These are phyloP conservation scores for Jackrogersella multiformis DNA, from an alignment of 495 filamentous ascomycete species.

Conservation along the genomic window DNA sequence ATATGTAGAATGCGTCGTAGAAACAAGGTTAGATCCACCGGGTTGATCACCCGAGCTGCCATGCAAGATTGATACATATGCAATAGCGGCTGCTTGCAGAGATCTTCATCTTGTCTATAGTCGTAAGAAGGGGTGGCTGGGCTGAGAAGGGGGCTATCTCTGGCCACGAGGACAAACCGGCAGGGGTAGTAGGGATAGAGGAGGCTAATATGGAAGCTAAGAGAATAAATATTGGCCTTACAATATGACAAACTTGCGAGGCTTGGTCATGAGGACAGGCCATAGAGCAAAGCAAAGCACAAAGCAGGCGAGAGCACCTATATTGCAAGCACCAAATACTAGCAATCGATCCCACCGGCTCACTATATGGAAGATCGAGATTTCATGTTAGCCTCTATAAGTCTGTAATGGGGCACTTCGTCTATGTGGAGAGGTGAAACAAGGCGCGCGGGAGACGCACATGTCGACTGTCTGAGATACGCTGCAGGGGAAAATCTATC, in stretches of 20 bases:
- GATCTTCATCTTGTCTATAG: conserved; percentile 34
- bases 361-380: conserved; percentile 65
- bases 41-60: conserved; percentile 37
- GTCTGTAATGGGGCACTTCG: conserved; percentile 35
- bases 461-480: conserved; percentile 49
- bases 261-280: conserved; percentile 77
- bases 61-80: conserved; percentile 47
- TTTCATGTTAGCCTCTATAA: conserved; percentile 45
- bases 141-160: conserved; percentile 20
- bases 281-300: conserved; percentile 90
- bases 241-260: conserved; percentile 95
- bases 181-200: conserved; percentile 14
- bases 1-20: conserved; percentile 26
- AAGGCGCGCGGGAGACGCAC: conserved; percentile 51
- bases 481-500: conserved; percentile 41
- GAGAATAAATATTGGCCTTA: conserved; percentile 66
- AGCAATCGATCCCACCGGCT: conserved; percentile 96
- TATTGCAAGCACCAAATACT: conserved; percentile 89
- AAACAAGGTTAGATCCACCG: conserved; percentile 38
- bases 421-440: conserved; percentile 52
- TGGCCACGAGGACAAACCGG: conserved; percentile 35
- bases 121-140: too few species aligned
- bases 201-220: too few species aligned
- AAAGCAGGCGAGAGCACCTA: conserved; percentile 91
- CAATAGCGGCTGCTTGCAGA: conserved; percentile 45